Evolutionary conservation across 2,329 filamentous ascomycete genomes (phyloP), one percentile per base, ranked within the genome.

Genomic region (Colletotrichum gigasporum): DNA sequence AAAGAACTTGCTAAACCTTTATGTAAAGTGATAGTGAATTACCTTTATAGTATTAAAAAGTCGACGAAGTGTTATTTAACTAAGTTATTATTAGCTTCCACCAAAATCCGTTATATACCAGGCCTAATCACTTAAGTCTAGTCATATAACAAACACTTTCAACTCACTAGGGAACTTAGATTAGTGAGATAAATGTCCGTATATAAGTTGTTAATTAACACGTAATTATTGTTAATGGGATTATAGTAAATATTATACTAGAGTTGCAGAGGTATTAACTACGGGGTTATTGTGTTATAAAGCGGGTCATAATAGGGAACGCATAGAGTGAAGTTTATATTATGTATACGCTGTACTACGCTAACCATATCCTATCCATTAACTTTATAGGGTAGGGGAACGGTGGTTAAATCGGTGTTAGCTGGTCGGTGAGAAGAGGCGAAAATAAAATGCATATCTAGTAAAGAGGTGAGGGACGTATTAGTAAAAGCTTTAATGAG

Each of bases 321-420:
- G 12, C 34, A 52, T 20, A 63, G 44, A 34, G 45, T 44, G 22
- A 63, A 63, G 24, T 58, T 32, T 22, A 58, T 30, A n/a, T 63
- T 42, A 4, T 62, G 41, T n/a, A 51, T 48, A 10, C 50, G 50
- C 32, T 62, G 50, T 32, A 48, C 32, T 10, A 62, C 32, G 41
- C 58, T 30, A n/a, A 53, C 20, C 20, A 55, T 55, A 22, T 55
- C 28, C 58, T 22, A 55, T 16, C 48, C 48, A 14, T 20, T 6
- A 26, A 34, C 28, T 16, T 42, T 55, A 11, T 55, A 18, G 9
- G 52, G 52, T 14, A 55, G 28, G 11, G n/a, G 26, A n/a, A 55
- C 14, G 24, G 34, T 35, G 10, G 52, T 28, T 14, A 39, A 30
- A 30, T 55, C 39, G 20, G 28, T 16, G 16, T 22, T 28, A 24